These are phyloP conservation scores for Coriaria nepalensis DNA, from an alignment of 306 rosid species.

Conservation along the genomic window DNA sequence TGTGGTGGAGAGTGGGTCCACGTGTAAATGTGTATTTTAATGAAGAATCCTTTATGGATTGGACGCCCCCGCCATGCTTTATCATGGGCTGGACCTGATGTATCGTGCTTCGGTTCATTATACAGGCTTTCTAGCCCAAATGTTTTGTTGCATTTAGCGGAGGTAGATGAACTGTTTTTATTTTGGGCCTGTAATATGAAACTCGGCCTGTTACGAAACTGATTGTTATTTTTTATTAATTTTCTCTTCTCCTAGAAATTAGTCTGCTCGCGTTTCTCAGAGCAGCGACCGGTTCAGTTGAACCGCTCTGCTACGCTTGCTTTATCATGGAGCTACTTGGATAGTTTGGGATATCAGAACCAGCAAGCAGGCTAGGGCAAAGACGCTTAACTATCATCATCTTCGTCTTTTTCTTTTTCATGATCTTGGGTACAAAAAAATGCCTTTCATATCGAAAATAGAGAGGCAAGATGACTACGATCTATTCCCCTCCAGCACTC, in stretches of 20 bases:
- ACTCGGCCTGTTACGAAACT: no score
- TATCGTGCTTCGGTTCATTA: no score
- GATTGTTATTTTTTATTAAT: no score
- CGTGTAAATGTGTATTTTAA: background rate
- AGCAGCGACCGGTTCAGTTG: slow-evolving; percentile 2
- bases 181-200: no score
- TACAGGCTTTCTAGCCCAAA: no score
- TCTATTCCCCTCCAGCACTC: slow-evolving; percentile 40
- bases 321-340: no score
- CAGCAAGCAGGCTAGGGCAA: slow-evolving; percentile 11
- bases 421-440: background rate
- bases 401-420: slow-evolving; percentile 1
- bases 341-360: background rate
- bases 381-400: background rate
- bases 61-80: background rate
- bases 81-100: no score
- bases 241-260: background rate
- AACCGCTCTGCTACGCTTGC: slow-evolving; percentile 3
- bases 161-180: no score
- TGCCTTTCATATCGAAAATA: slow-evolving; percentile 55
- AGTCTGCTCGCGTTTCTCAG: background rate
- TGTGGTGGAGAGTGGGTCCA: background rate
- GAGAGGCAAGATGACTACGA: slow-evolving; percentile 53
- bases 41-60: no score
- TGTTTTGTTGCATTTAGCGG: no score